Evolutionary conservation across 2,329 filamentous ascomycete genomes (phyloP).

Genomic region (Stenocarpella maydis): DNA sequence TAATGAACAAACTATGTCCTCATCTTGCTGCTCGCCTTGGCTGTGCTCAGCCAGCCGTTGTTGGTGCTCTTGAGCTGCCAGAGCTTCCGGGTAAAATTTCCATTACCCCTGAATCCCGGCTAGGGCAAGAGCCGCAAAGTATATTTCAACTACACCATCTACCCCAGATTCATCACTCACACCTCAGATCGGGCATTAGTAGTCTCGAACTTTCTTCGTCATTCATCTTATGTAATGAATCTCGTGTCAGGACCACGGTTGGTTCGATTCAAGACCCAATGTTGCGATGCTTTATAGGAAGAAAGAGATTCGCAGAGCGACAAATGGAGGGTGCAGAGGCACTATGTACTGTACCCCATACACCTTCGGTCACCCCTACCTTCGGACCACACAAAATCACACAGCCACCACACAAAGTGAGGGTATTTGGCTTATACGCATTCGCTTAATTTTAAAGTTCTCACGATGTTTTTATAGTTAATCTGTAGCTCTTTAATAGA

Average conservation of each 20-base stretch:
- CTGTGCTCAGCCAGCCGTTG: not conserved
- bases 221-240: not conserved
- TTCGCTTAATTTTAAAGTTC: no score
- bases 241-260: not conserved
- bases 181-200: not conserved
- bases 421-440: no score
- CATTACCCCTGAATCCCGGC: slow-evolving; percentile 4
- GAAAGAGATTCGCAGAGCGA: no score
- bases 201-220: not conserved
- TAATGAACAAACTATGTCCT: not conserved
- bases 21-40: not conserved
- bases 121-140: slow-evolving; percentile 21
- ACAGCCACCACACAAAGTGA: no score
- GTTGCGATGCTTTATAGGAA: no score
- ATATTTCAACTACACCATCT: slow-evolving; percentile 20
- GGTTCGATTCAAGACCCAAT: not conserved
- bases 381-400: no score
- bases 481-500: no score
- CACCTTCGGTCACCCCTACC: no score
- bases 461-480: no score
- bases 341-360: no score
- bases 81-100: not conserved
- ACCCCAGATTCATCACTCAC: not conserved
- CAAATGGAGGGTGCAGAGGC: no score
- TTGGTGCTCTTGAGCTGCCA: not conserved